phyloP scores from a whole-genome alignment of 1,284 basidiomycete genomes.

The Melampsora americana region DNA sequence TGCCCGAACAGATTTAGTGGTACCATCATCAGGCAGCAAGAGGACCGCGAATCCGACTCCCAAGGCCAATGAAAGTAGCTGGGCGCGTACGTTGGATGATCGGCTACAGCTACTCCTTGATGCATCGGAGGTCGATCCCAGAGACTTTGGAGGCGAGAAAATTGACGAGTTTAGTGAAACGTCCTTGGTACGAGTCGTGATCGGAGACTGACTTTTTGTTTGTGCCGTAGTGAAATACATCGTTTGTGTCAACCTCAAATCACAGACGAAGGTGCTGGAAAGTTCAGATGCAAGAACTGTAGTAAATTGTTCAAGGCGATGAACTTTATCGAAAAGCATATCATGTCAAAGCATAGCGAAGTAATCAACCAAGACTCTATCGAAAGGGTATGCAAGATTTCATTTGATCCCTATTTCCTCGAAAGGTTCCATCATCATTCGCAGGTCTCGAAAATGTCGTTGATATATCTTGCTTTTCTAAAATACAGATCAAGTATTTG shows the following conservation, averaged over 20 bases:
- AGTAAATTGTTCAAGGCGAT: constrained; percentile 92
- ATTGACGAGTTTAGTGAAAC: constrained; percentile 72
- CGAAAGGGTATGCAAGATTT: constrained; percentile 38
- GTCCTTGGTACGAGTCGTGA: constrained; percentile 3
- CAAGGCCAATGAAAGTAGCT: constrained; percentile 63
- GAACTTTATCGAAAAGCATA: constrained; percentile 80
- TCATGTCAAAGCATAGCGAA: constrained; percentile 51
- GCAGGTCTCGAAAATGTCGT: neutral
- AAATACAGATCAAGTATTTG: constrained; percentile 70
- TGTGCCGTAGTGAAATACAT: constrained; percentile 66
- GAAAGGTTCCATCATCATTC: neutral
- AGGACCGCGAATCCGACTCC: constrained; percentile 59
- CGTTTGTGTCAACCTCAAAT: constrained; percentile 72
- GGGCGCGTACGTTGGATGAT: constrained; percentile 80
- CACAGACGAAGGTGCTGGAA: constrained; percentile 90
- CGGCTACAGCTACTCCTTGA: constrained; percentile 73
- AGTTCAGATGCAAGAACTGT: constrained; percentile 90
- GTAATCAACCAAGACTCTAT: constrained; percentile 48
- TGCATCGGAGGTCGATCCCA: constrained; percentile 71
- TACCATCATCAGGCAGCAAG: neutral
- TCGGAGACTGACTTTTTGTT: constrained; percentile 25
- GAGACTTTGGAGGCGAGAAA: constrained; percentile 79
- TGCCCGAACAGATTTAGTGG: constrained; percentile 7
- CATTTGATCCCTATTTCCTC: neutral
- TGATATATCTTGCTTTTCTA: neutral